Conservation (phyloP, 805 yeast species). For the Jamesozyma spencerorum region DNA sequence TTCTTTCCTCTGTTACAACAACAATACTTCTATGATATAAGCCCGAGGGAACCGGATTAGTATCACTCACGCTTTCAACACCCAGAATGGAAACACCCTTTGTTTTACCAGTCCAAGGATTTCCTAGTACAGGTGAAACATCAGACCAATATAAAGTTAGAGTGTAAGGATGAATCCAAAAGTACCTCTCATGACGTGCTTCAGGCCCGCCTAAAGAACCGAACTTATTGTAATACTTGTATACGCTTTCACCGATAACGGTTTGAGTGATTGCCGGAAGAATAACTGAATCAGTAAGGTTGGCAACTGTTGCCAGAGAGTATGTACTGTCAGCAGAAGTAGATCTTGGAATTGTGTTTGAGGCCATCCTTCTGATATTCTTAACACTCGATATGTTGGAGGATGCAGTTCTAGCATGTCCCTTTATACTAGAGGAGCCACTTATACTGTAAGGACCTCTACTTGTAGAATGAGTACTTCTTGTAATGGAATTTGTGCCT, state of each 20-base stretch:
- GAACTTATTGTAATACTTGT: conserved; percentile 71
- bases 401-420: background rate
- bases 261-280: conserved; percentile 85
- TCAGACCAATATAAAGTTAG: conserved; percentile 85
- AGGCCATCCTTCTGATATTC: background rate
- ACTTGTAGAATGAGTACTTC: no score
- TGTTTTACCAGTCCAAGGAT: conserved; percentile 57
- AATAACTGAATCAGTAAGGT: conserved; percentile 39
- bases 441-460: no score
- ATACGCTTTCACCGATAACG: conserved; percentile 83
- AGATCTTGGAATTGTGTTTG: conserved; percentile 3
- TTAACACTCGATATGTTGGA: background rate
- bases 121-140: conserved; percentile 64
- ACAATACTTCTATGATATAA: conserved; percentile 76
- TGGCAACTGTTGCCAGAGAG: conserved; percentile 46
- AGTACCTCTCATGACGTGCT: conserved; percentile 79
- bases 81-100: conserved; percentile 71
- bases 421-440: no score
- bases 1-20: conserved; percentile 55
- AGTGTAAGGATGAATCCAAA: conserved; percentile 95
- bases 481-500: no score
- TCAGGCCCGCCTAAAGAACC: conserved; percentile 70
- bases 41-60: conserved; percentile 84
- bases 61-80: conserved; percentile 73
- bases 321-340: conserved; percentile 30